These are phyloP conservation scores for Cryptosporidium parvum DNA, from an alignment of 169 alveolate species.

Conservation along the genomic window DNA sequence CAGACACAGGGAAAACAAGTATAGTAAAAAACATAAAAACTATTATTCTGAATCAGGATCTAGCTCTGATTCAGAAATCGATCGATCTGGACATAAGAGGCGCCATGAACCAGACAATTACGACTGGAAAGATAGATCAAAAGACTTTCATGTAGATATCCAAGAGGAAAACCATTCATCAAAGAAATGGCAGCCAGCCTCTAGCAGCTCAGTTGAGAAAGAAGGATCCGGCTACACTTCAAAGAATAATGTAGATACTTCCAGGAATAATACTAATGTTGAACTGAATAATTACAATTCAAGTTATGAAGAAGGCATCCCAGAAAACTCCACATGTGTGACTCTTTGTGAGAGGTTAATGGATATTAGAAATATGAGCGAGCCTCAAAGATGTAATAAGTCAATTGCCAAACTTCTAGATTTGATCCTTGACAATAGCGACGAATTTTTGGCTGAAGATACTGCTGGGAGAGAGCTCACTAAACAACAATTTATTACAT, in stretches of 20 bases:
- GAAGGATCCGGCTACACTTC: conserved; percentile 14
- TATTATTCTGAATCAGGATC: conserved; percentile 63
- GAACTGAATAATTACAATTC: not conserved
- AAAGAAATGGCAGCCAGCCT: conserved; percentile 20
- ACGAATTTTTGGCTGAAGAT: conserved; percentile 66
- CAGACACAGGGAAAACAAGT: conserved; percentile 19
- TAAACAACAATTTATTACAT: conserved; percentile 71
- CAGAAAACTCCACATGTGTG: conserved; percentile 48
- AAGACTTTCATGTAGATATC: conserved; percentile 6
- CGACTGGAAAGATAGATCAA: conserved; percentile 15
- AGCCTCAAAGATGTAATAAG: conserved; percentile 57
- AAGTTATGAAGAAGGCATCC: not conserved
- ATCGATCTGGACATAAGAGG: conserved; percentile 8
- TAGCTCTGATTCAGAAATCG: conserved; percentile 9
- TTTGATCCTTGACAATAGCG: conserved; percentile 28
- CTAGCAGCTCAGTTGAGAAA: conserved; percentile 26
- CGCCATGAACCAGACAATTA: conserved; percentile 33
- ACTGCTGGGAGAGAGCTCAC: conserved; percentile 70
- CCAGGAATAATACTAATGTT: not conserved
- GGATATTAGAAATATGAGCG: conserved; percentile 58
- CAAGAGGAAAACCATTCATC: conserved; percentile 26
- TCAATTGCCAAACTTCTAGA: conserved; percentile 47
- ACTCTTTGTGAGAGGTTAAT: conserved; percentile 60
- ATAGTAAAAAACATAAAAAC: conserved; percentile 19
- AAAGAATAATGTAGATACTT: conserved; percentile 9